These are phyloP conservation scores for Fennellomyces sp. DNA, from an alignment of 371 early-diverging fungal species.

Conservation along the genomic window DNA sequence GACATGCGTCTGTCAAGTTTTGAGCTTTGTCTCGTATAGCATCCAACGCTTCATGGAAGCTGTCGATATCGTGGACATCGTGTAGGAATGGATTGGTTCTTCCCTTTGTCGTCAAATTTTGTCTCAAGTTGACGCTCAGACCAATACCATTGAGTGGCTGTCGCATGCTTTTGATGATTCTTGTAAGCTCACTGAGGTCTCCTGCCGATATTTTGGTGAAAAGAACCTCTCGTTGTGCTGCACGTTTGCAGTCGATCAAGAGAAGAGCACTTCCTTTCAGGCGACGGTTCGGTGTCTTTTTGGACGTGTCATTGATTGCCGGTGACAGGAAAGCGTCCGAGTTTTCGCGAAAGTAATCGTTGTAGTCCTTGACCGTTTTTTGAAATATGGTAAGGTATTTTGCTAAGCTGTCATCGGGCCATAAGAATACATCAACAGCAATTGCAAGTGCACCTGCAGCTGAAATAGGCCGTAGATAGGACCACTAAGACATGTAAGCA, in stretches of 20 bases:
- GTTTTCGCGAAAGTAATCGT: slow-evolving; percentile 34
- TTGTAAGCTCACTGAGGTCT: slow-evolving; percentile 33
- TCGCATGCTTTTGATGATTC: slow-evolving; percentile 26
- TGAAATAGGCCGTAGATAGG: slow-evolving; percentile 32
- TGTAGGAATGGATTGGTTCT: no score
- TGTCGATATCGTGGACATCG: no score
- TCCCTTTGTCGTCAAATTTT: no score
- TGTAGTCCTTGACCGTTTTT: slow-evolving; percentile 24
- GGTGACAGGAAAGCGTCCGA: slow-evolving; percentile 28
- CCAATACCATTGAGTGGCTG: slow-evolving; percentile 36
- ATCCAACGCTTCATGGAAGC: no score
- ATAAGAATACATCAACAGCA: slow-evolving; percentile 35
- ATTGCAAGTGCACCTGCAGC: slow-evolving; percentile 34
- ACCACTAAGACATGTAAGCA: slow-evolving; percentile 20
- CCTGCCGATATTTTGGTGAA: slow-evolving; percentile 29
- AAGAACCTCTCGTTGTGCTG: slow-evolving; percentile 37
- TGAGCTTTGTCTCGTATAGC: no score
- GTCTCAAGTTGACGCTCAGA: slow-evolving; percentile 28
- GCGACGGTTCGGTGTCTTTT: slow-evolving; percentile 18
- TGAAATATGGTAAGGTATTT: slow-evolving; percentile 30
- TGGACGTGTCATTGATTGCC: not conserved
- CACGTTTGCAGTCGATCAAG: slow-evolving; percentile 46
- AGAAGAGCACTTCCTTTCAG: slow-evolving; percentile 29
- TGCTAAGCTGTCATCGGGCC: slow-evolving; percentile 49
- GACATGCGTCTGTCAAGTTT: slow-evolving; percentile 8